Percentiles rank a stretch among this genome's conserved stretches.
Evolutionary conservation across 805 yeast species (phyloP).

Genomic region (Scheffersomyces coipomensis): DNA sequence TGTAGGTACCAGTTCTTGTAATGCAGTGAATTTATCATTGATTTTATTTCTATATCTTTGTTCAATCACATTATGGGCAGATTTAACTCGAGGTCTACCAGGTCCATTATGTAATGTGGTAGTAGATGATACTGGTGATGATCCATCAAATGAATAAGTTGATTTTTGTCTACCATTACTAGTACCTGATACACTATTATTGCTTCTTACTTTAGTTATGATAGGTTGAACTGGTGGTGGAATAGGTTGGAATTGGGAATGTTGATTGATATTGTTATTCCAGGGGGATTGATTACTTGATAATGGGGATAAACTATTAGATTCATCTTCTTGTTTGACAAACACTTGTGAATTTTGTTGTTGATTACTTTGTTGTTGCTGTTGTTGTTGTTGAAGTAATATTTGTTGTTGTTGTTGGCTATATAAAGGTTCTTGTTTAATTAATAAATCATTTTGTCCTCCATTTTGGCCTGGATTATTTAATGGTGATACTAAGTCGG

Average conservation of each 20-base stretch:
- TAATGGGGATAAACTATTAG: not conserved
- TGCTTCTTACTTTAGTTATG: not conserved
- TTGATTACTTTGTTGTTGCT: not conserved
- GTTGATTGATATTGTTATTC: not conserved
- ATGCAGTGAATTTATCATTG: constrained; percentile 38
- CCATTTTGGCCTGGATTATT: too few relatives aligned
- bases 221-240: not conserved
- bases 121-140: constrained; percentile 4
- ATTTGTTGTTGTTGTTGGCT: not conserved
- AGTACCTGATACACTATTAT: not conserved
- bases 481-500: not conserved
- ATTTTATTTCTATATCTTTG: constrained; percentile 44
- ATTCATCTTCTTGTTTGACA: not conserved
- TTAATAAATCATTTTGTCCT: not conserved
- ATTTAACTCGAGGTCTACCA: constrained; percentile 21
- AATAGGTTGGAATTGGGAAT: not conserved
- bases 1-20: constrained; percentile 39
- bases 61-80: constrained; percentile 42
- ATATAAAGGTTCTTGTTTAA: not conserved
- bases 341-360: not conserved
- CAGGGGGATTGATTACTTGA: not conserved
- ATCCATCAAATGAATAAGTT: not conserved
- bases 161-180: not conserved
- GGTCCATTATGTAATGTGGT: not conserved
- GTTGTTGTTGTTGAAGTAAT: not conserved